A percentile compares a stretch with the other conserved stretches of the same genome.
These are phyloP conservation scores for Apiospora marii DNA, from an alignment of 2,329 filamentous ascomycete genomes.

Conservation along the genomic window DNA sequence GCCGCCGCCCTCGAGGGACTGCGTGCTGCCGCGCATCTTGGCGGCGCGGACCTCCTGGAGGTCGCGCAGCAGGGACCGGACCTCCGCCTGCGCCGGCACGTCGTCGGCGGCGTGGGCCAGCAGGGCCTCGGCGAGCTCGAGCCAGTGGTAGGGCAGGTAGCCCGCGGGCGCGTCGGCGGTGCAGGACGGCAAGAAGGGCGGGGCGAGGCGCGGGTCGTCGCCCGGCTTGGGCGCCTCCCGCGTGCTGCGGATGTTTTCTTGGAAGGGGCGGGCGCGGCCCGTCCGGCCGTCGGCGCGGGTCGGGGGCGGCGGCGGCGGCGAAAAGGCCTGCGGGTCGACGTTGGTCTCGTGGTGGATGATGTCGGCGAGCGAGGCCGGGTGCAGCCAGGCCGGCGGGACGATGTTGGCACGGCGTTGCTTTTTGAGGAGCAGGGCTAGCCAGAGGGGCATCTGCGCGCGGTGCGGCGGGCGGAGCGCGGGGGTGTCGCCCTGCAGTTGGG, in stretches of 20 bases:
- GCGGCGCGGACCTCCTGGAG: slow-evolving; percentile 87
- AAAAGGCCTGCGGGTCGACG: slow-evolving; percentile 74
- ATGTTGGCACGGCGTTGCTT: slow-evolving; percentile 95
- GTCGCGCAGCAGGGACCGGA: slow-evolving; percentile 79
- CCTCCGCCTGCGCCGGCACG: slow-evolving; percentile 74
- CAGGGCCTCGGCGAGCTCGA: slow-evolving; percentile 87
- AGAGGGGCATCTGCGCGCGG: slow-evolving; percentile 81
- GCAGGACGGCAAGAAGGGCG: slow-evolving; percentile 82
- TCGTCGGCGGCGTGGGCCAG: slow-evolving; percentile 87
- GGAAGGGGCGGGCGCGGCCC: slow-evolving; percentile 49
- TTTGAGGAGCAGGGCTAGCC: slow-evolving; percentile 94
- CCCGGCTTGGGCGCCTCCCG: slow-evolving; percentile 31
- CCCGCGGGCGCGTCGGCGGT: slow-evolving; percentile 73
- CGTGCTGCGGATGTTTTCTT: slow-evolving; percentile 37
- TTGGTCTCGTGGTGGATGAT: slow-evolving; percentile 86
- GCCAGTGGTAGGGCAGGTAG: slow-evolving; percentile 92
- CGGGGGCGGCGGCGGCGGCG: slow-evolving; percentile 75
- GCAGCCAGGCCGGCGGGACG: slow-evolving; percentile 87
- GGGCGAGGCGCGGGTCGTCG: slow-evolving; percentile 54
- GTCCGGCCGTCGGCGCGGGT: slow-evolving; percentile 54
- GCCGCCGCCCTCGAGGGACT: slow-evolving; percentile 73
- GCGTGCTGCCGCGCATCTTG: slow-evolving; percentile 82
- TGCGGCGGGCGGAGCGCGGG: slow-evolving; percentile 81
- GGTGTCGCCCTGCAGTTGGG: slow-evolving; percentile 73
- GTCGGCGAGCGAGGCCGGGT: slow-evolving; percentile 74